A percentile compares a stretch with the other conserved stretches of the same genome.
phyloP scores from a whole-genome alignment of 2,329 filamentous ascomycete species.

The Aspergillus flavus region DNA sequence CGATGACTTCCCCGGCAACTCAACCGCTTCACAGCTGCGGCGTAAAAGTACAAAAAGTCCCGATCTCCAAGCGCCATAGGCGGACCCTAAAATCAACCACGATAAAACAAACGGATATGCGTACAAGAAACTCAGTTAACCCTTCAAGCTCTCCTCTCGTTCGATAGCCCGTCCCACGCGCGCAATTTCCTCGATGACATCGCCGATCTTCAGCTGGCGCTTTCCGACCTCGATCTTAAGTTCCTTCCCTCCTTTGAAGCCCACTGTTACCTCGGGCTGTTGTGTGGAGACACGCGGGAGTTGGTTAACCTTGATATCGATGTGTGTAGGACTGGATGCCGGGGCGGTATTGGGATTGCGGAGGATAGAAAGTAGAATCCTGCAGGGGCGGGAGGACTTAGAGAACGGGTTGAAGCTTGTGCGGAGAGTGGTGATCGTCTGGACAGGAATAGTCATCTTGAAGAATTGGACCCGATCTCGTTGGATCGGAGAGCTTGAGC shows the following conservation, averaged over 20 bases:
- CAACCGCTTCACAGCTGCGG: constrained; percentile 2
- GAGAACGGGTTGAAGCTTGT: constrained; percentile 94
- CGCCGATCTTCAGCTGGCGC: constrained; percentile 77
- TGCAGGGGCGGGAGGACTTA: constrained; percentile 74
- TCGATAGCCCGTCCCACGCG: constrained; percentile 81
- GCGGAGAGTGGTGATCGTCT: constrained; percentile 69
- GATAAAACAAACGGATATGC: constrained; percentile 16
- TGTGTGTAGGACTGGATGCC: constrained; percentile 71
- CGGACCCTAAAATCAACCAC: constrained; percentile 3
- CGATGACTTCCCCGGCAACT: not conserved
- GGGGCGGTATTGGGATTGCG: constrained; percentile 80
- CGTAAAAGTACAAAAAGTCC: constrained; percentile 7
- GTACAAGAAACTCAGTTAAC: constrained; percentile 33
- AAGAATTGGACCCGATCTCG: constrained; percentile 8
- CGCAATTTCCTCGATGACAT: constrained; percentile 85
- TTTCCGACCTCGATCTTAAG: constrained; percentile 79
- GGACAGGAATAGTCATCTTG: constrained; percentile 42
- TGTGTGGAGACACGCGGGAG: constrained; percentile 71
- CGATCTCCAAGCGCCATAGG: constrained; percentile 7
- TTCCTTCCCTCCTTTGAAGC: constrained; percentile 96
- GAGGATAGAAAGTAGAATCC: constrained; percentile 83
- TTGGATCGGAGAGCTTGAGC: not conserved
- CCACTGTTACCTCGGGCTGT: constrained; percentile 70
- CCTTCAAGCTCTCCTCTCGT: constrained; percentile 76
- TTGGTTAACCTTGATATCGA: constrained; percentile 77